A percentile compares a stretch with the other conserved stretches of the same genome.
phyloP scores from a whole-genome alignment of 2,329 filamentous ascomycete species.

The Aspergillus candidus region DNA sequence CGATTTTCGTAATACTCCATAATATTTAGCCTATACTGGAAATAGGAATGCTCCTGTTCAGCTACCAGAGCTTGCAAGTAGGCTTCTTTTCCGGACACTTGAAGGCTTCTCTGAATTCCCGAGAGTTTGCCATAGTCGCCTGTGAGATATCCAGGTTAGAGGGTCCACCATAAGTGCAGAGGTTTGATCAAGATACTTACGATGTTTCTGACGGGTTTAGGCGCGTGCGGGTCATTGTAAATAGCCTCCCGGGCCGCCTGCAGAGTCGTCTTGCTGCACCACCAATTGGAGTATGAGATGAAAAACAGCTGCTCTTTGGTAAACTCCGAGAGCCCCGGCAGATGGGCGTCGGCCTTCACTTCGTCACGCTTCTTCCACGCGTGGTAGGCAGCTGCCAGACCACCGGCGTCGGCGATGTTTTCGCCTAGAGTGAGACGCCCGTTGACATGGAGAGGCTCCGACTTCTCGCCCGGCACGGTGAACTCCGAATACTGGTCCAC shows the following conservation, averaged over 20 bases:
- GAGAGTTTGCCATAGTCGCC: slow-evolving; percentile 61
- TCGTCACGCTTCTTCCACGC: slow-evolving; percentile 59
- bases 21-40: slow-evolving; percentile 1
- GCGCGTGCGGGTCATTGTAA: slow-evolving; percentile 61
- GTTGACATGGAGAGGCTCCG: slow-evolving; percentile 55
- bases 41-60: neutral
- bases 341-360: slow-evolving; percentile 45
- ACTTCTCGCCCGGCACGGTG: slow-evolving; percentile 52
- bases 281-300: slow-evolving; percentile 57
- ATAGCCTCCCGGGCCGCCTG: slow-evolving; percentile 53
- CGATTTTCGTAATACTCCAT: neutral
- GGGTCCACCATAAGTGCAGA: neutral
- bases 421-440: slow-evolving; percentile 60
- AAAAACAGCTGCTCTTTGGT: slow-evolving; percentile 66
- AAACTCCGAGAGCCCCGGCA: slow-evolving; percentile 58
- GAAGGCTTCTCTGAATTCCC: slow-evolving; percentile 62
- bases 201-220: slow-evolving; percentile 54
- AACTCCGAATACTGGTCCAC: slow-evolving; percentile 61
- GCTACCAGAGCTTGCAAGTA: slow-evolving; percentile 63
- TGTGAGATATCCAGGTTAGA: slow-evolving; percentile 17
- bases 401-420: slow-evolving; percentile 67
- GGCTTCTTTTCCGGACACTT: slow-evolving; percentile 60
- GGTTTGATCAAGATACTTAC: slow-evolving; percentile 23
- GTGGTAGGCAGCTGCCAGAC: slow-evolving; percentile 55
- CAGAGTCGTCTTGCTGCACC: slow-evolving; percentile 60